Conservation (phyloP, 768 basidiomycete genomes). For the Leccinum arenicola region DNA sequence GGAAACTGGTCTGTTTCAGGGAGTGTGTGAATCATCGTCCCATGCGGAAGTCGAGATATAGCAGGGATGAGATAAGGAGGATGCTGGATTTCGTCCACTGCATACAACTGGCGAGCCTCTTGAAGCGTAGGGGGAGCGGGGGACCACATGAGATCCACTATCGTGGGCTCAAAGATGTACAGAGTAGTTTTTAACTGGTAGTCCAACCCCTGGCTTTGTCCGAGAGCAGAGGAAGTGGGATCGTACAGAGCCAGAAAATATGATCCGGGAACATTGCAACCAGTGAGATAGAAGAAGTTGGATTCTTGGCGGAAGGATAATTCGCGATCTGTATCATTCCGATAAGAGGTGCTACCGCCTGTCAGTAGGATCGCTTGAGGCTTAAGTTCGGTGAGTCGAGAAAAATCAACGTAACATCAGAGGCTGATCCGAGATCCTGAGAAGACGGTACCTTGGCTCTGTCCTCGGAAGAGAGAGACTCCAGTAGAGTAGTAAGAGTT, state of each 20-base stretch:
- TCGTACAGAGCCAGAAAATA: constrained; percentile 61
- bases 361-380: constrained; percentile 69
- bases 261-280: constrained; percentile 71
- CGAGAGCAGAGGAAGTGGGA: constrained; percentile 24
- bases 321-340: constrained; percentile 87
- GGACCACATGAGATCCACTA: constrained; percentile 84
- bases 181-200: constrained; percentile 50
- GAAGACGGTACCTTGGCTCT: constrained; percentile 46
- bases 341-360: constrained; percentile 58
- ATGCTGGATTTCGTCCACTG: constrained; percentile 60
- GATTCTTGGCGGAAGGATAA: constrained; percentile 71
- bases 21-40: constrained; percentile 64
- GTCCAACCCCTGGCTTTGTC: constrained; percentile 36
- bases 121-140: constrained; percentile 73
- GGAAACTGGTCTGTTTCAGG: constrained; percentile 37
- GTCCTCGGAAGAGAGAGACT: constrained; percentile 48
- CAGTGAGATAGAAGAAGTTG: constrained; percentile 87
- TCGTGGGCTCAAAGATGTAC: constrained; percentile 75
- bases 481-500: constrained; percentile 50
- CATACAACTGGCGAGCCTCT: constrained; percentile 51
- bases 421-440: background rate
- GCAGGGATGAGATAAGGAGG: constrained; percentile 42
- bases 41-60: constrained; percentile 46
- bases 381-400: constrained; percentile 32
- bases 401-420: background rate